Base-by-base conservation (phyloP, 805 yeast species). In the Candida loeiensis region DNA sequence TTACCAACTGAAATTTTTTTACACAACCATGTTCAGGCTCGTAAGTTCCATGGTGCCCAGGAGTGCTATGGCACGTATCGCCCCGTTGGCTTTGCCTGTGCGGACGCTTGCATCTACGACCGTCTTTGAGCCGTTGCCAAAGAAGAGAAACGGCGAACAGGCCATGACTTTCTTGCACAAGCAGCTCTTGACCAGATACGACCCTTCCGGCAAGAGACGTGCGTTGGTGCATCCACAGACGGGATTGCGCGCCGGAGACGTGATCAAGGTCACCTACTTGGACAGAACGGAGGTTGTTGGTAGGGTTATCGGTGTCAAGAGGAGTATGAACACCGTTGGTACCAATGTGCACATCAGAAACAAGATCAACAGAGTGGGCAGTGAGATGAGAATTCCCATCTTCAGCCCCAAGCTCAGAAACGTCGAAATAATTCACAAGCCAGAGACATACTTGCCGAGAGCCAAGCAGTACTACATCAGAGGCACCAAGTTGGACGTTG, bases 401-500 rank as follows among this genome's bases (percentile, higher is more conserved):
- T 91, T 73, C 69, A 84, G 83, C 46, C 96, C 97, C 6, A 70
- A 79, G 40, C 73, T 93, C 41, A 76, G 80, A 46, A 77, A 82
- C 61, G 72, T 91, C 39, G 97, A 90, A 63, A 61, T 89, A 28
- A 62, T 91, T 46, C 76, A 85, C 62, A 82, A 82, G 62, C 91
- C 95, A 27, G 62, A 66, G 47, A 77, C 75, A 55, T 81, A 87
- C 63, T 79, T 84, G 71, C 55, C 69, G 9, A 80, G 95, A 76
- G 79, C 80, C 65, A 91, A 87, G 72, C 91, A 88, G 53, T 90
- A 83, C 73, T 93, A 87, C 65, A 84, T 93, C 56, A 84, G 96
- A 68, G 83, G 76, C 61, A 73, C 82, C 37, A 80, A 78, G 56
- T 66, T 80, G 60, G 95, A 86, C 61, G 90, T 83, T 36, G 90